Percentiles rank a stretch among this genome's conserved stretches.
Conservation (phyloP, 148 eudicot species). For the Chenopodium formosanum region DNA sequence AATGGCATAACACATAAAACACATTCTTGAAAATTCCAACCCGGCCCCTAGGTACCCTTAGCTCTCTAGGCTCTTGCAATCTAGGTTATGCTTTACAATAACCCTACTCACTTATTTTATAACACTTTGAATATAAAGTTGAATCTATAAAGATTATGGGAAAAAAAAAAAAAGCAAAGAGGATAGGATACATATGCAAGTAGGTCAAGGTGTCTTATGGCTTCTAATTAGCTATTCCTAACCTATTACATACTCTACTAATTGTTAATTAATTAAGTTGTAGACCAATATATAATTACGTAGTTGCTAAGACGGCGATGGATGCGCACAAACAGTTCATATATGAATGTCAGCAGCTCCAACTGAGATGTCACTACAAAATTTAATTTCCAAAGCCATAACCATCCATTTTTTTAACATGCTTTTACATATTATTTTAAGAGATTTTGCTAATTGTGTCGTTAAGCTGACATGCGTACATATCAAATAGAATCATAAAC, state of each 20-base stretch:
- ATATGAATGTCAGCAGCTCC: slow-evolving; percentile 6
- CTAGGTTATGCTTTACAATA: too few species aligned
- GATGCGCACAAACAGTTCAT: slow-evolving; percentile 1
- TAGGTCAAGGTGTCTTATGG: not conserved
- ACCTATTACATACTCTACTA: not conserved
- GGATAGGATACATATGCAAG: not conserved
- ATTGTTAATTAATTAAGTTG: not conserved
- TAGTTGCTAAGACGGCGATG: slow-evolving; percentile 14
- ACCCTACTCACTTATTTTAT: not conserved
- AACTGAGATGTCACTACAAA: slow-evolving; percentile 19
- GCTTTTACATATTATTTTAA: not conserved
- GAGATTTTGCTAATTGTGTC: slow-evolving; percentile 3
- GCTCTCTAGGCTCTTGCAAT: too few species aligned
- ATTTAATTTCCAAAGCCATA: not conserved
- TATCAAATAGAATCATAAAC: not conserved
- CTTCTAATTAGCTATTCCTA: not conserved
- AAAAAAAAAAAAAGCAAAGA: not conserved
- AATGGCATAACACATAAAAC: too few species aligned
- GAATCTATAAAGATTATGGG: not conserved
- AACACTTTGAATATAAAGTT: not conserved
- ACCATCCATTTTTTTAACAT: not conserved
- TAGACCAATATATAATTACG: not conserved
- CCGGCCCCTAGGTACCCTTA: too few species aligned
- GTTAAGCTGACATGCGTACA: slow-evolving; percentile 14
- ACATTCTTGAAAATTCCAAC: too few species aligned